These are phyloP conservation scores for Perilla frutescens DNA, from an alignment of 257 asterid species.

Conservation along the genomic window DNA sequence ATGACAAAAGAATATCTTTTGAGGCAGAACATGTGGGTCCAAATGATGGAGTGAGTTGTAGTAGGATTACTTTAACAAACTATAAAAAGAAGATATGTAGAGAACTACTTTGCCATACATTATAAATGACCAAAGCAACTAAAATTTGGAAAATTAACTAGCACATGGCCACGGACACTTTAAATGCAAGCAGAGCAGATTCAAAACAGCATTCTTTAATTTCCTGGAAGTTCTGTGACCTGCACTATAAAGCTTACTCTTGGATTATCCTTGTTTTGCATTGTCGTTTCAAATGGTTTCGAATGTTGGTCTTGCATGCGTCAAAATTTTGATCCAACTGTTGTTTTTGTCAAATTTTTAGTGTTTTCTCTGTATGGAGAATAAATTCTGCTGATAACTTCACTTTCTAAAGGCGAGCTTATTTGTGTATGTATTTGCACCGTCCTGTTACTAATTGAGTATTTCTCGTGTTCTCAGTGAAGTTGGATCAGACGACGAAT, in stretches of 20 bases:
- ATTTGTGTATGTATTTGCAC: neutral
- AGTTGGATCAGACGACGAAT: conserved; percentile 77
- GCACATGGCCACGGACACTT: conserved; percentile 16
- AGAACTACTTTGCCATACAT: neutral
- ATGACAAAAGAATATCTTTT: neutral
- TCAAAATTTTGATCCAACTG: neutral
- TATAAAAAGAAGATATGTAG: neutral
- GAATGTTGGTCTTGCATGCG: conserved; percentile 5
- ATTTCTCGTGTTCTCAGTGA: conserved; percentile 63
- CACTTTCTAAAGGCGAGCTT: neutral
- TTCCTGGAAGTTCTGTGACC: neutral
- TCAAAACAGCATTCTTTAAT: neutral
- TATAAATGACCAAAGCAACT: neutral
- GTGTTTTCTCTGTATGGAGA: neutral
- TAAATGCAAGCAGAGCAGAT: neutral
- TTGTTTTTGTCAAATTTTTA: neutral
- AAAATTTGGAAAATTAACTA: neutral
- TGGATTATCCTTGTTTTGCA: neutral
- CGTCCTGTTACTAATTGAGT: conserved; percentile 35
- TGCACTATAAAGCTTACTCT: conserved; percentile 2
- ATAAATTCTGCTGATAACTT: neutral
- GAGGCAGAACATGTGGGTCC: neutral
- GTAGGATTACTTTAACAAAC: neutral
- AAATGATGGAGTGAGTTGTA: neutral
- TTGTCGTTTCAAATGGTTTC: neutral